phyloP scores from a whole-genome alignment of 129 eudicot species.

The Heracleum sosnowskyi region DNA sequence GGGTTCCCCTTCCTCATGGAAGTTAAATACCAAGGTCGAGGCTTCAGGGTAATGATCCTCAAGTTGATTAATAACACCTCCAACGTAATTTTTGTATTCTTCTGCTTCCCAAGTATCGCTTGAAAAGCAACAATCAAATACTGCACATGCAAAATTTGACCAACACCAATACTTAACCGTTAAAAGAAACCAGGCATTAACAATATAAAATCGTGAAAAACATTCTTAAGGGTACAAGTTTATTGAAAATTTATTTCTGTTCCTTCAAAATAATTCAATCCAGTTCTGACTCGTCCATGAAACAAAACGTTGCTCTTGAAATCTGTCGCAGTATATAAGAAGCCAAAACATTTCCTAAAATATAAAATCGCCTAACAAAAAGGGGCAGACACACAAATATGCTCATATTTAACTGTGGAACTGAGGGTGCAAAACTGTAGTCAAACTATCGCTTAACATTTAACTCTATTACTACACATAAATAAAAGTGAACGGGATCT shows the following conservation, averaged over 20 bases:
- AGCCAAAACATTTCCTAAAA: background rate
- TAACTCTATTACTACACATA: too few relatives aligned
- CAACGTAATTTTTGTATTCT: constrained; percentile 53
- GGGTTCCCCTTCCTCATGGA: constrained; percentile 38
- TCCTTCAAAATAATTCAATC: background rate
- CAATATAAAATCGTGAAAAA: background rate
- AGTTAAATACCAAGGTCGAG: constrained; percentile 54
- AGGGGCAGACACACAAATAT: too few relatives aligned
- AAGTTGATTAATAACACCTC: constrained; percentile 47
- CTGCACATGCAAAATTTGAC: constrained; percentile 29
- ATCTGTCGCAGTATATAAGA: background rate
- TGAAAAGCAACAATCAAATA: constrained; percentile 62
- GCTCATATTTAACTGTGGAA: background rate
- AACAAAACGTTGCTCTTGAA: background rate
- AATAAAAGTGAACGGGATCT: background rate
- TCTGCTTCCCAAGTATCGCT: constrained; percentile 52
- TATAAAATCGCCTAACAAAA: too few relatives aligned
- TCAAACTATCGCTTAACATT: background rate
- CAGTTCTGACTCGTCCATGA: background rate
- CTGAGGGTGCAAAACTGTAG: background rate
- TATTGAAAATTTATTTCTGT: background rate
- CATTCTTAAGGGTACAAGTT: background rate
- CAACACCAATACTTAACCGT: constrained; percentile 11
- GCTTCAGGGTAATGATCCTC: constrained; percentile 59
- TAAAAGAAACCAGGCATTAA: background rate